Evolutionary conservation across 2,329 filamentous ascomycete species (phyloP).

Genomic region (Chaetomium strumarium): DNA sequence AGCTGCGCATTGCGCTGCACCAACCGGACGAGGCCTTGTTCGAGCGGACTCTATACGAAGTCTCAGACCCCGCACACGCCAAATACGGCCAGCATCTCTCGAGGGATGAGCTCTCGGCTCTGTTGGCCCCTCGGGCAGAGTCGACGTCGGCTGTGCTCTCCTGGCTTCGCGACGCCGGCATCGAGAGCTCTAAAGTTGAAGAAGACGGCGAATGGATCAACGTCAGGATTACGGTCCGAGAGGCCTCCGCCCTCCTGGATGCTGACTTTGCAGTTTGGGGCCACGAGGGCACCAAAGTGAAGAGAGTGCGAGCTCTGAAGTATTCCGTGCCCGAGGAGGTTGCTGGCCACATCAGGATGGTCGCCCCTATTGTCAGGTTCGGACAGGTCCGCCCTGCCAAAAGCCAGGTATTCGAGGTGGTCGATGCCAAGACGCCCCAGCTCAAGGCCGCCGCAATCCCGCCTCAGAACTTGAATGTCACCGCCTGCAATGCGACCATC

Average conservation of each 20-base stretch:
- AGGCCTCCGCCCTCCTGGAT: slow-evolving; percentile 50
- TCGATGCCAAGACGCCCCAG: slow-evolving; percentile 15
- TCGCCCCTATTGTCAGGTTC: slow-evolving; percentile 60
- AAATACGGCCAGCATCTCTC: slow-evolving; percentile 57
- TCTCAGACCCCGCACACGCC: slow-evolving; percentile 53
- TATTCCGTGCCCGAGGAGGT: slow-evolving; percentile 57
- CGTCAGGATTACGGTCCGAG: slow-evolving; percentile 44
- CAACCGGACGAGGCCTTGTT: slow-evolving; percentile 39
- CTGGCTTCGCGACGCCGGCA: slow-evolving; percentile 49
- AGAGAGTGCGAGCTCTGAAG: slow-evolving; percentile 36
- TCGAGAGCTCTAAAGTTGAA: slow-evolving; percentile 34
- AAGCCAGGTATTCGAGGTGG: slow-evolving; percentile 26
- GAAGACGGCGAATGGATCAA: slow-evolving; percentile 56
- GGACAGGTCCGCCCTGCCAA: slow-evolving; percentile 38
- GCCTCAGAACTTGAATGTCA: slow-evolving; percentile 20
- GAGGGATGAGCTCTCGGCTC: slow-evolving; percentile 48
- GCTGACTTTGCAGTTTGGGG: slow-evolving; percentile 51
- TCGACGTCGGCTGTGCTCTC: slow-evolving; percentile 43
- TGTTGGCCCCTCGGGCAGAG: slow-evolving; percentile 45
- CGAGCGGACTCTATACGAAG: slow-evolving; percentile 51
- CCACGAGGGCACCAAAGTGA: slow-evolving; percentile 39
- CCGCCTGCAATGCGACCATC: slow-evolving; percentile 33
- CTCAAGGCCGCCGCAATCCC: slow-evolving; percentile 14
- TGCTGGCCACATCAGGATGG: slow-evolving; percentile 49
- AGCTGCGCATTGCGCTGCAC: slow-evolving; percentile 43